phyloP scores from a whole-genome alignment of 108 stramenopile species.

The Nannochloropsis oceanica region DNA sequence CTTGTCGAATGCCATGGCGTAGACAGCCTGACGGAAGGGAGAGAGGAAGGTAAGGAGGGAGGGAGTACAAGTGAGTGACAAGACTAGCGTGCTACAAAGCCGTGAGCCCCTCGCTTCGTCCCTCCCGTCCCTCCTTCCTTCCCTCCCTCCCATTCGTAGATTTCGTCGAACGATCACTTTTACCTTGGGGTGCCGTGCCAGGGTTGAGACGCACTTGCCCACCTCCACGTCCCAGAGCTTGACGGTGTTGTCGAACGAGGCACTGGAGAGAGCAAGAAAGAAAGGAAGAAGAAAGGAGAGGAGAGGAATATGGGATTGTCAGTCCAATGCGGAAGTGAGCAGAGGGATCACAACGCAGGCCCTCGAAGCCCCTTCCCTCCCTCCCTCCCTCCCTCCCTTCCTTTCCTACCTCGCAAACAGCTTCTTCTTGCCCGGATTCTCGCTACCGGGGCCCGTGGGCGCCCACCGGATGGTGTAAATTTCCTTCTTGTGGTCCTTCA shows the following conservation, averaged over 20 bases:
- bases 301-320: background rate
- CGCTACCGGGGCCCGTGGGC: slow-evolving; percentile 76
- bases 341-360: too few relatives aligned
- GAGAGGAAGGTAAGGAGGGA: background rate
- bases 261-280: slow-evolving; percentile 8
- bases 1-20: background rate
- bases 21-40: background rate
- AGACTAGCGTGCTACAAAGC: background rate
- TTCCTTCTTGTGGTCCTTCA: slow-evolving; percentile 76
- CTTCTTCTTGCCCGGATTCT: slow-evolving; percentile 60
- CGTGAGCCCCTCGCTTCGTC: background rate
- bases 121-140: background rate
- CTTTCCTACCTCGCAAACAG: slow-evolving; percentile 54
- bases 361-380: background rate
- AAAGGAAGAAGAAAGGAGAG: background rate
- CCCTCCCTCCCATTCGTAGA: background rate
- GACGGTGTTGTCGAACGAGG: slow-evolving; percentile 86
- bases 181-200: slow-evolving; percentile 7
- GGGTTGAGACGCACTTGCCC: slow-evolving; percentile 48
- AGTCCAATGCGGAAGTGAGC: too few relatives aligned
- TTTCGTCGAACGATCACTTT: background rate
- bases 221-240: slow-evolving; percentile 72
- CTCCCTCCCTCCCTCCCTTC: background rate
- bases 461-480: slow-evolving; percentile 93
- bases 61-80: background rate